Evolutionary conservation across 805 yeast genomes (phyloP).

Genomic region (Pichia sporocuriosa): DNA sequence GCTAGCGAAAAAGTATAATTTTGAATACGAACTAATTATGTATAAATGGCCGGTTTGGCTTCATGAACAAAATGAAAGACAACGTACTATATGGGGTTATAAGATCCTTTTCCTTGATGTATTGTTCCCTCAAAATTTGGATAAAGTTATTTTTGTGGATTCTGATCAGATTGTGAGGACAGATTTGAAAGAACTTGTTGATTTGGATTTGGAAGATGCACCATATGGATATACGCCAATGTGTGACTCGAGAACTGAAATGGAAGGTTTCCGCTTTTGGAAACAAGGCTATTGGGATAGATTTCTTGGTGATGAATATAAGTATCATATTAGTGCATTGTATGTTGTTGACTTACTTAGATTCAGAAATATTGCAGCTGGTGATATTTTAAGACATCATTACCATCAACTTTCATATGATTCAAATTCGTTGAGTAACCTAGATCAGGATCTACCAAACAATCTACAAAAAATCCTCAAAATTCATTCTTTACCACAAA

Average conservation of each 20-base stretch:
- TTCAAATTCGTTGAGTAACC: slow-evolving; percentile 68
- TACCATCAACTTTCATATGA: slow-evolving; percentile 79
- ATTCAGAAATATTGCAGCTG: slow-evolving; percentile 63
- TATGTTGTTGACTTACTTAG: slow-evolving; percentile 69
- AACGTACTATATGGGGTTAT: slow-evolving; percentile 81
- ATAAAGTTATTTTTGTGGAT: slow-evolving; percentile 77
- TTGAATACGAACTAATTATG: slow-evolving; percentile 69
- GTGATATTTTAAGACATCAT: slow-evolving; percentile 75
- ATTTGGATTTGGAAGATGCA: slow-evolving; percentile 67
- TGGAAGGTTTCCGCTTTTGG: slow-evolving; percentile 90
- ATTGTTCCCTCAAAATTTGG: slow-evolving; percentile 70
- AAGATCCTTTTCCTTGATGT: slow-evolving; percentile 84
- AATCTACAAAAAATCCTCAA: slow-evolving; percentile 64
- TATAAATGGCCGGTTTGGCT: slow-evolving; percentile 95
- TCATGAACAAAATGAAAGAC: slow-evolving; percentile 68
- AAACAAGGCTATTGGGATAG: slow-evolving; percentile 84
- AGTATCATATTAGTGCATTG: slow-evolving; percentile 79
- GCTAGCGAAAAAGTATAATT: slow-evolving; percentile 51
- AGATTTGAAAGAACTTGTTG: slow-evolving; percentile 62
- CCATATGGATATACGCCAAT: slow-evolving; percentile 84
- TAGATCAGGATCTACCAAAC: slow-evolving; percentile 94
- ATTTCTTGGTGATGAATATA: slow-evolving; percentile 47
- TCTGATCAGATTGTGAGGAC: slow-evolving; percentile 78
- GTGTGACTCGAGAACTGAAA: slow-evolving; percentile 74
- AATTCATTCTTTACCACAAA: slow-evolving; percentile 68